These are phyloP conservation scores for Hirschioporus abietinus DNA, from an alignment of 768 basidiomycete species.

Conservation along the genomic window DNA sequence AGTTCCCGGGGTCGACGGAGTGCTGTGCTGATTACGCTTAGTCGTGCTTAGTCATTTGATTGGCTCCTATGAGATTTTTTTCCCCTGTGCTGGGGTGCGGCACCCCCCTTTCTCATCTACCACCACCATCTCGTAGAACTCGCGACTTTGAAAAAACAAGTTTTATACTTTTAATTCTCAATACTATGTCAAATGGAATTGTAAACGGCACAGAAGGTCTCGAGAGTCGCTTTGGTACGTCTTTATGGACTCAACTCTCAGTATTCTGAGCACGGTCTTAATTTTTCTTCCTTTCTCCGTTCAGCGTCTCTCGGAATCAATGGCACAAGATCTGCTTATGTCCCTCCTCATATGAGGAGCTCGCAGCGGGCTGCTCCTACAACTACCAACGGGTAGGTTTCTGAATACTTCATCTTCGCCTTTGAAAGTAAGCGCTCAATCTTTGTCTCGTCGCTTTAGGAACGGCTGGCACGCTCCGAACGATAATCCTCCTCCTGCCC, in stretches of 20 bases:
- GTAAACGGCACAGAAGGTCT: conserved; percentile 71
- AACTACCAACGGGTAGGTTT: conserved; percentile 47
- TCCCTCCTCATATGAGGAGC: conserved; percentile 84
- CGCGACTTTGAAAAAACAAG: conserved; percentile 4
- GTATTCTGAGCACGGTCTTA: conserved; percentile 6
- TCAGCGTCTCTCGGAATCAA: conserved; percentile 73
- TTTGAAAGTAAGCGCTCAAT: conserved; percentile 1
- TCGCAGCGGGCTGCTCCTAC: conserved; percentile 79
- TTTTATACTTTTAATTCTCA: conserved; percentile 9
- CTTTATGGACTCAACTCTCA: conserved; percentile 7
- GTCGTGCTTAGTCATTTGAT: not conserved
- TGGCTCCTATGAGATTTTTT: conserved; percentile 2
- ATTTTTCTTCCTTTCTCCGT: conserved; percentile 5
- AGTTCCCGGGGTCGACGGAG: not conserved
- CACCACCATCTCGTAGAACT: conserved; percentile 5
- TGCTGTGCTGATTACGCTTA: not conserved
- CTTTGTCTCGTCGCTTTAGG: conserved; percentile 29
- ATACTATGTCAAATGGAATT: conserved; percentile 83
- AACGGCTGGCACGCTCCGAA: conserved; percentile 75
- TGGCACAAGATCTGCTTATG: conserved; percentile 70
- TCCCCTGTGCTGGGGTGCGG: not conserved
- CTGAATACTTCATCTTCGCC: not conserved
- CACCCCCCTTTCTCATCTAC: conserved; percentile 4
- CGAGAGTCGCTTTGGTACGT: conserved; percentile 71
- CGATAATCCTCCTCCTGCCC: conserved; percentile 50